Conservation (phyloP, 108 stramenopile species). For the Pseudonitzschia delicatissima region DNA sequence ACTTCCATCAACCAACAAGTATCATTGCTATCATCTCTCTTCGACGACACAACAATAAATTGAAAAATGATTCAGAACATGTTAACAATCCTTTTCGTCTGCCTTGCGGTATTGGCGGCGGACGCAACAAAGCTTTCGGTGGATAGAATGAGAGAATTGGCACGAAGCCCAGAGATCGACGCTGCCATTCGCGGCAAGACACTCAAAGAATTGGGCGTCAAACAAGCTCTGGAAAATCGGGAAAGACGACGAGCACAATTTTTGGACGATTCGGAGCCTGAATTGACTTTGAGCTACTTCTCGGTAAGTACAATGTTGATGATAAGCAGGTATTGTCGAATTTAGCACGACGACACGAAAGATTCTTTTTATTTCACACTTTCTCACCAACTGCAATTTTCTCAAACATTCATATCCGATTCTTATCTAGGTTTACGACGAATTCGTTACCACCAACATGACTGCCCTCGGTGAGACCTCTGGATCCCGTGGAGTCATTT, state of each 20-base stretch:
- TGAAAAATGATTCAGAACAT: no score
- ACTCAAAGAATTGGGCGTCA: constrained; percentile 9
- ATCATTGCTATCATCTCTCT: no score
- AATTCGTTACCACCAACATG: background rate
- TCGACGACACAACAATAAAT: no score
- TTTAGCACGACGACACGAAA: no score
- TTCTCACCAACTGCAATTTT: no score
- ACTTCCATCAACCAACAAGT: no score
- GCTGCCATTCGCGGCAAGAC: constrained; percentile 10
- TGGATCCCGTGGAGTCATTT: constrained; percentile 5
- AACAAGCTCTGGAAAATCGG: background rate
- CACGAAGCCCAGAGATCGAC: background rate
- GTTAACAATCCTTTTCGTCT: background rate
- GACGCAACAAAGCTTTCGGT: background rate
- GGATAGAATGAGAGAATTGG: background rate
- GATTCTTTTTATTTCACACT: no score
- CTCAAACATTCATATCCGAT: no score
- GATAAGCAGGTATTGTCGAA: no score
- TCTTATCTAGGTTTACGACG: constrained; percentile 17
- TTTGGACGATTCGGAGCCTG: no score
- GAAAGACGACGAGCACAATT: background rate
- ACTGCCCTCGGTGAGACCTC: constrained; percentile 9
- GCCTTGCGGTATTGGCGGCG: background rate
- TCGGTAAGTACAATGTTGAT: constrained; percentile 3
- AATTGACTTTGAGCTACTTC: no score